Base-by-base conservation (phyloP, 2,329 filamentous ascomycete genomes). In the Cyphellophora europaea region DNA sequence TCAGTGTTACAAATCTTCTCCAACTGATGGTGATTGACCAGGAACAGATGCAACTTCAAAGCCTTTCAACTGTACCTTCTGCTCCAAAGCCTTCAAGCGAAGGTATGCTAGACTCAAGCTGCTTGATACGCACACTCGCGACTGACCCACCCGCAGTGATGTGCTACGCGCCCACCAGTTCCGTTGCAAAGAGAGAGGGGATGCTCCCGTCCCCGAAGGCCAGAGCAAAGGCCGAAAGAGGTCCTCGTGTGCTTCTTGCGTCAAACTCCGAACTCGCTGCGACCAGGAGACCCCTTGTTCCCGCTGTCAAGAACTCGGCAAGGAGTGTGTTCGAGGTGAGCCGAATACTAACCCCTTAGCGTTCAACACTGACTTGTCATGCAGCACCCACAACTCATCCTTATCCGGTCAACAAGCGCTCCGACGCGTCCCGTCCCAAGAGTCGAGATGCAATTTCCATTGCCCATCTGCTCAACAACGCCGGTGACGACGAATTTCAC, bases 11-110 rank as follows among this genome's bases (percentile, higher is more conserved):
- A 28, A 14, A 11, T 11, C 6, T 6, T 30, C 18, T n/a, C 15
- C 31, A 27, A 30, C 15, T 6, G 12, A 1, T 19, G 21, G 11
- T 4, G 16, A 35, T 38, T 35, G 15, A 37, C 29, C 13, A 19
- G 2, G 8, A 19, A 10, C 27, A 45, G 43, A 45, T 33, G 36
- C 41, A 13, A 37, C 43, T 17, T 40, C 42, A 25, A 42, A 40
- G 36, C 43, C 43, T 5, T 45, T 45, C 19, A 41, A 31, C 13
- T 45, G 43, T 27, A 37, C 23, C 19, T 45, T 45, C 32, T 45
- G 43, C n/a, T 43, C 43, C 18, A 45, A 45, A 30, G 41, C 40
- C 23, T 45, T 45, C 29, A 45, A 45, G 27, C 37, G 43, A 37
- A 45, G 43, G 43, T 45, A 38, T 21, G 25, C 17, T 6, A 11